Evolutionary conservation across 2,329 filamentous ascomycete genomes (phyloP), one percentile per base, ranked within the genome.

Genomic region (Aphanocladium album): DNA sequence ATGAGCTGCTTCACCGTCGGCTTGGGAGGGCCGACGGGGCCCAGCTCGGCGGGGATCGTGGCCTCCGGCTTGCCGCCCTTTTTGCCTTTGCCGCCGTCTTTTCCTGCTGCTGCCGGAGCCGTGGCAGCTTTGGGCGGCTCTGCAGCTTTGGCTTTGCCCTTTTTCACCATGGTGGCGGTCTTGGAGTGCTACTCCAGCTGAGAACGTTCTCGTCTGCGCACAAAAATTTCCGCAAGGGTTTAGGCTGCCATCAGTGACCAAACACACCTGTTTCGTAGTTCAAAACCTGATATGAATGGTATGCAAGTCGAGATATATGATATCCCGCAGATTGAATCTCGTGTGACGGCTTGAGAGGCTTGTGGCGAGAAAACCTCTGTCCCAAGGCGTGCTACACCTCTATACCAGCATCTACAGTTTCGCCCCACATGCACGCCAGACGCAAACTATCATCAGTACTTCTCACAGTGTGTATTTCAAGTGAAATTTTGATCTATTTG

Each of bases 1-100:
- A 99, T 96, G 65, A 99, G 79, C 67, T 96, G 91, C 74, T 89
- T 88, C 49, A 83, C 82, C 1, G 86, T 87, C 16, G 84, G 85
- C 67, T 86, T 85, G 0, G 82, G 82, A 3, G 81, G 81, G 0
- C 75, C 80, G 2, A 70, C 64, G 2, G 73, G 66, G 16, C 70
- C 72, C 63, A 70, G 71, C 57, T 71, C 75, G 64, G 67, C 66
- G 7, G 67, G 60, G 16, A 69, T 52, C n/a, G 70, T 67, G 23
- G 56, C 68, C 68, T 35, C 68, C 68, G 73, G 70, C 63, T 81
- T 81, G 27, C 60, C 66, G 27, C 68, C 67, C 65, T 83, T 83
- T 64, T 81, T 82, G n/a, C 80, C 80, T 67, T 84, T 85, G n/a
- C 79, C 79, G 64, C 82, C 80, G 68, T 81, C 80, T 63, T 82